These are phyloP conservation scores for Periconia sp. DNA, from an alignment of 2,329 filamentous ascomycete species.

Conservation along the genomic window DNA sequence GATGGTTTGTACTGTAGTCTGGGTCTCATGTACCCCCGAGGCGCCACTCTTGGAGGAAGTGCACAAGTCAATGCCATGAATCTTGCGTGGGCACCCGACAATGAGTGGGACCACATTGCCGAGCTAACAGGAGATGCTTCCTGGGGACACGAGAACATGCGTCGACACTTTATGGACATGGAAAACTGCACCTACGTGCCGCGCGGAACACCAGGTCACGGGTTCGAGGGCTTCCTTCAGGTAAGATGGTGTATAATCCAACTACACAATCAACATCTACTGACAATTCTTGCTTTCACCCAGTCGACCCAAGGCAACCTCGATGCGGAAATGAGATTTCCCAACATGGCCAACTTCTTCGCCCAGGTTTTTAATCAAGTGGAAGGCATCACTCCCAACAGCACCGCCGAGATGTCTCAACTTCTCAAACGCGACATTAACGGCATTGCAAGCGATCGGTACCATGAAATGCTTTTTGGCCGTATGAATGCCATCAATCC, in stretches of 20 bases:
- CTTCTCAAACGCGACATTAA: not conserved
- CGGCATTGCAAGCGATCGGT: not conserved
- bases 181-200: conserved; percentile 52
- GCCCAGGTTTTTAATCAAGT: not conserved
- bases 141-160: conserved; percentile 55
- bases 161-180: conserved; percentile 53
- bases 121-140: conserved; percentile 58
- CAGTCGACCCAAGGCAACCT: not conserved
- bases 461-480: conserved; percentile 46
- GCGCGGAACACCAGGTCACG: conserved; percentile 47
- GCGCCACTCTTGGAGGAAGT: conserved; percentile 57
- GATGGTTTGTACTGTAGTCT: conserved; percentile 47
- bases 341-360: not conserved
- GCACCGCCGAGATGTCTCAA: not conserved
- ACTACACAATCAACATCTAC: not conserved
- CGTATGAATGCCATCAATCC: conserved; percentile 54
- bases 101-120: conserved; percentile 59
- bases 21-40: conserved; percentile 58
- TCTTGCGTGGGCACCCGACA: conserved; percentile 39
- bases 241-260: not conserved
- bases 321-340: not conserved
- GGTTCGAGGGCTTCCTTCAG: conserved; percentile 55
- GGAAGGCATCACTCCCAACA: not conserved
- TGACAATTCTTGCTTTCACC: not conserved
- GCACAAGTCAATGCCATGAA: conserved; percentile 57